Base-by-base conservation (phyloP, 2,329 filamentous ascomycete genomes). In the Aureobasidium sp. region DNA sequence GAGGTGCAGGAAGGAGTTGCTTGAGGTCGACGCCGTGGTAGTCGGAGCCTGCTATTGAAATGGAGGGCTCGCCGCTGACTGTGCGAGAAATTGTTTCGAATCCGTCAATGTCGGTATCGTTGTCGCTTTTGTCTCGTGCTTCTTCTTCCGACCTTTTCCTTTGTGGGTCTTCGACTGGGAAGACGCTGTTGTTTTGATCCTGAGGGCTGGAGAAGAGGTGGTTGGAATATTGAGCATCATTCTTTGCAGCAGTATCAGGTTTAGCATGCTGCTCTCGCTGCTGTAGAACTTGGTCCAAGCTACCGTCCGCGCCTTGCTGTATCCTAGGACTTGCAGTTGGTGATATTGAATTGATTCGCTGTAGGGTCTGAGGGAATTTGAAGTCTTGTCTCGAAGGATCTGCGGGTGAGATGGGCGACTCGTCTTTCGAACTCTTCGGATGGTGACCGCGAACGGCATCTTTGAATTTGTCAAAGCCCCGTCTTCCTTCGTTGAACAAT, bases 401-500 rank as follows among this genome's bases (percentile, higher is more conserved):
- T 3, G n/a, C n/a, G n/a, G 45, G 45, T 5, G 57, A 40, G 12
- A 60, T 40, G 3, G 57, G 57, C 6, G 45, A 40, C 6, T 60
- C 57, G 27, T 76, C 72, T 62, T 73, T 75, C 0, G 71, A 69
- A 14, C 71, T 64, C 58, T 74, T 78, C 37, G 72, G 70, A 19
- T 76, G 71, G 64, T 78, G 75, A 14, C 71, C 72, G 24, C 76
- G 73, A 39, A 96, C 88, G 2, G 86, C 90, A 70, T 93, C 91
- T 70, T 92, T 92, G 72, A 97, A 91, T 39, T 90, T 86, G 1
- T 89, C 89, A 61, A 96, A 81, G 0, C 91, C 91, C 61, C 88
- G 91, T 50, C 88, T 86, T 49, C 91, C 89, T 73, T 95, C 91
- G 65, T 83, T 89, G 71, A 90, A 88, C 66, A 88, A 88, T 5